Percentiles rank a stretch among this genome's conserved stretches.
phyloP scores from a whole-genome alignment of 176 grass and related monocot genomes.

The Cymbopogon citratus region DNA sequence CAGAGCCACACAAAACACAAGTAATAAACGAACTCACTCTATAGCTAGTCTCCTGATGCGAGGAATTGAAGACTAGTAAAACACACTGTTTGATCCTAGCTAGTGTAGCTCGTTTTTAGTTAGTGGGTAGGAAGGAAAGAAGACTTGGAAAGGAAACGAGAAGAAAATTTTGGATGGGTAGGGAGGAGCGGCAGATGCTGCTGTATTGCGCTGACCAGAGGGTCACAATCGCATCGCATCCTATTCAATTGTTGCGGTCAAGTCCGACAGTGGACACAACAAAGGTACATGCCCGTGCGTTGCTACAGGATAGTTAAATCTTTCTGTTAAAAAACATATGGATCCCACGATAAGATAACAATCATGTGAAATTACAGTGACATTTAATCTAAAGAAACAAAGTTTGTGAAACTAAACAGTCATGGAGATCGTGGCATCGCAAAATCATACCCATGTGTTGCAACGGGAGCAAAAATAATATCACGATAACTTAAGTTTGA shows the following conservation, averaged over 20 bases:
- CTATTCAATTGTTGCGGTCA: constrained; percentile 24
- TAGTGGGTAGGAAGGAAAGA: constrained; percentile 29
- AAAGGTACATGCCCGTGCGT: background rate
- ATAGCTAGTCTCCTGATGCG: background rate
- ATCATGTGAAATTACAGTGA: too few species aligned
- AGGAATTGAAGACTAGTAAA: background rate
- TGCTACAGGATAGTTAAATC: too few species aligned
- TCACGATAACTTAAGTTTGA: too few species aligned
- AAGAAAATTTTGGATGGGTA: background rate
- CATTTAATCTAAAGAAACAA: too few species aligned
- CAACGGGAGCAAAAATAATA: too few species aligned
- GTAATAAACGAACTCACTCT: background rate
- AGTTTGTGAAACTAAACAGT: too few species aligned
- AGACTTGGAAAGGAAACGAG: constrained; percentile 8
- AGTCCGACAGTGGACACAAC: constrained; percentile 30
- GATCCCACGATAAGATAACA: too few species aligned
- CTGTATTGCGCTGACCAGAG: constrained; percentile 25
- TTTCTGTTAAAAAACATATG: too few species aligned
- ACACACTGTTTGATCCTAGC: background rate
- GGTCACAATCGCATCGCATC: background rate
- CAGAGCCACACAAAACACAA: background rate
- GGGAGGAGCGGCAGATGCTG: background rate
- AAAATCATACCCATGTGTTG: too few species aligned
- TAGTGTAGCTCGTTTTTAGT: background rate
- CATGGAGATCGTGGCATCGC: too few species aligned